Conservation (phyloP, 2,329 filamentous ascomycete genomes). For the Apiospora sp. region DNA sequence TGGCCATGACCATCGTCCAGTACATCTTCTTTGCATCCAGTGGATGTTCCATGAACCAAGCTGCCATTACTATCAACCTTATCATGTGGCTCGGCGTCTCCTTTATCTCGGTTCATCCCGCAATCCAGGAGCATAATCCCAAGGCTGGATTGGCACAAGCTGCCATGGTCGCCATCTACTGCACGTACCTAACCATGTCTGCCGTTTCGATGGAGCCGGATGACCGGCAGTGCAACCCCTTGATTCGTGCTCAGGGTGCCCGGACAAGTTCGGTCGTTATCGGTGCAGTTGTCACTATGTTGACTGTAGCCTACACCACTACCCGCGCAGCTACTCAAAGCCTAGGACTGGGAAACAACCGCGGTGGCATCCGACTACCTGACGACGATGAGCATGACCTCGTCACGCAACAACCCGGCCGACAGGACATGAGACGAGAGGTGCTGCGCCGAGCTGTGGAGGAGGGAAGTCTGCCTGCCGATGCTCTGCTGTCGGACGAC, state of each 20-base stretch:
- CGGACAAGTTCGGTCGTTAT: constrained; percentile 90
- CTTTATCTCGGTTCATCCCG: constrained; percentile 86
- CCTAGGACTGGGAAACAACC: constrained; percentile 72
- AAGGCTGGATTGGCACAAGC: constrained; percentile 96
- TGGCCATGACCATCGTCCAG: constrained; percentile 95
- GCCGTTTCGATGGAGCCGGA: constrained; percentile 99
- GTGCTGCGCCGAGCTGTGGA: constrained; percentile 91
- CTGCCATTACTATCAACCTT: constrained; percentile 93
- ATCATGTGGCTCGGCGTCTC: constrained; percentile 83
- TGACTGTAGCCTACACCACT: constrained; percentile 97
- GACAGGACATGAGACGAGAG: constrained; percentile 91
- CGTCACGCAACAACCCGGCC: constrained; percentile 83
- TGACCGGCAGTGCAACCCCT: constrained; percentile 90
- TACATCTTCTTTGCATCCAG: constrained; percentile 91
- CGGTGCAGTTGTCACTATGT: constrained; percentile 93
- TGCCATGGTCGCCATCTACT: constrained; percentile 97
- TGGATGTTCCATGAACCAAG: constrained; percentile 94
- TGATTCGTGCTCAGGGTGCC: constrained; percentile 84
- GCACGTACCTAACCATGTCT: constrained; percentile 97
- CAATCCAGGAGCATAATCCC: constrained; percentile 89
- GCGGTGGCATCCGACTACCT: constrained; percentile 66
- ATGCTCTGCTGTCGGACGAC: constrained; percentile 80
- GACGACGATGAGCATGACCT: constrained; percentile 87
- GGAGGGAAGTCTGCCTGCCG: constrained; percentile 89
- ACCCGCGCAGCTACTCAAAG: constrained; percentile 94